A percentile compares a stretch with the other conserved stretches of the same genome.
Conservation (phyloP, 176 grass and related monocot species). For the Tuctoria greenei region DNA sequence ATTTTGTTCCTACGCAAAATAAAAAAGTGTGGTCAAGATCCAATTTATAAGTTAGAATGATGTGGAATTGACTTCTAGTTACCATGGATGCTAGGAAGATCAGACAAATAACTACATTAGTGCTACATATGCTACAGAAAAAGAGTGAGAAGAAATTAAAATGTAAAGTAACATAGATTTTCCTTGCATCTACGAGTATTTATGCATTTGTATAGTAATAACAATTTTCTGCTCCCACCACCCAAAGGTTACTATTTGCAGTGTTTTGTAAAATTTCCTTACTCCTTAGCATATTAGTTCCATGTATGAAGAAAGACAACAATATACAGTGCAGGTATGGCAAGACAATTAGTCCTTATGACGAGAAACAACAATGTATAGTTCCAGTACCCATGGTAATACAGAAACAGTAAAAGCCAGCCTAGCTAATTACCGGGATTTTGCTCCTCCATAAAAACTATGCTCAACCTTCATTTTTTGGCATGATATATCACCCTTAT, state of each 20-base stretch:
- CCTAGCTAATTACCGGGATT: conserved; percentile 45
- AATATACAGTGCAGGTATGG: background rate
- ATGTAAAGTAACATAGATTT: background rate
- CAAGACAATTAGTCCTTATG: conserved; percentile 9
- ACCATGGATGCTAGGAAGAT: background rate
- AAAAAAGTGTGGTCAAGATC: background rate
- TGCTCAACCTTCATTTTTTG: conserved; percentile 57
- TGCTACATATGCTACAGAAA: background rate
- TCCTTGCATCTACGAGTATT: conserved; percentile 16
- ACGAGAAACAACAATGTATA: background rate
- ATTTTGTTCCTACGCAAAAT: conserved; percentile 15
- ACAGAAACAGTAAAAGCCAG: background rate
- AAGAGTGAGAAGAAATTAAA: background rate
- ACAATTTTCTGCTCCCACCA: background rate
- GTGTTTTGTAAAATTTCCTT: background rate
- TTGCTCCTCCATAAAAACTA: conserved; percentile 44
- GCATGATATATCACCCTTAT: conserved; percentile 48
- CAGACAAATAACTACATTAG: background rate
- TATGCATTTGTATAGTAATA: conserved; percentile 11
- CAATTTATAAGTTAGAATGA: background rate
- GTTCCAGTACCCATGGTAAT: background rate
- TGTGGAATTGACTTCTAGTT: background rate
- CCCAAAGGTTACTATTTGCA: background rate
- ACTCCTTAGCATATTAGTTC: background rate
- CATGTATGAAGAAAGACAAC: background rate